Evolutionary conservation across 83 land plant genomes (phyloP).

Genomic region (Larix sibirica): DNA sequence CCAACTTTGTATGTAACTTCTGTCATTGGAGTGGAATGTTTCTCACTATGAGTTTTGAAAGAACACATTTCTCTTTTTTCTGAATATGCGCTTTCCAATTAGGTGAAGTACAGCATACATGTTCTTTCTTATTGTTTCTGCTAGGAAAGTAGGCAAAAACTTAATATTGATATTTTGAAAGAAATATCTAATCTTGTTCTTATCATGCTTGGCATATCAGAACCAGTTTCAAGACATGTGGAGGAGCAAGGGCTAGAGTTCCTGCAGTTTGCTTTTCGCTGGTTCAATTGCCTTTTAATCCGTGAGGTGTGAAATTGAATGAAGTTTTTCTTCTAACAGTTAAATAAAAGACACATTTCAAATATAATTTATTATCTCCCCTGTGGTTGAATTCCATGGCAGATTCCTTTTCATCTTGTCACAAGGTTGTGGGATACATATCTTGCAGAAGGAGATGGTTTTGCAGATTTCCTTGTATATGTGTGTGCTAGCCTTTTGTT

Average conservation of each 20-base stretch:
- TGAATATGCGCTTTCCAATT: not conserved
- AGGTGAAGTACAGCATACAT: not conserved
- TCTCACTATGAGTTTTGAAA: not conserved
- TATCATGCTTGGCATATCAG: constrained; percentile 29
- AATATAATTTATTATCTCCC: not conserved
- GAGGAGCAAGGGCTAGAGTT: constrained; percentile 97
- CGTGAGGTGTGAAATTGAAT: constrained; percentile 73
- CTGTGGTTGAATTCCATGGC: not conserved
- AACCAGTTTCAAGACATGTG: constrained; percentile 92
- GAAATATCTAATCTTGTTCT: not conserved
- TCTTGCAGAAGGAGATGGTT: constrained; percentile 95
- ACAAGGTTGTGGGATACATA: constrained; percentile 99
- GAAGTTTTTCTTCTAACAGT: not conserved
- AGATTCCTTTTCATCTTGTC: constrained; percentile 95
- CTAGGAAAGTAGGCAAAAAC: not conserved
- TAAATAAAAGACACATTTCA: not conserved
- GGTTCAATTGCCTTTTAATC: constrained; percentile 97
- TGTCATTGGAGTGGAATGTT: not conserved
- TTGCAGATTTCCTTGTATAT: constrained; percentile 97
- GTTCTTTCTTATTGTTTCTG: constrained; percentile 16
- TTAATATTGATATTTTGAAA: not conserved
- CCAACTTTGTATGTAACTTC: not conserved
- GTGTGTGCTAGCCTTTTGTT: constrained; percentile 93
- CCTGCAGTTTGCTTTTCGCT: constrained; percentile 98
- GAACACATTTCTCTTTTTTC: not conserved